Conservation (phyloP, 108 stramenopile species). For the Poteriospumella lacustris region DNA sequence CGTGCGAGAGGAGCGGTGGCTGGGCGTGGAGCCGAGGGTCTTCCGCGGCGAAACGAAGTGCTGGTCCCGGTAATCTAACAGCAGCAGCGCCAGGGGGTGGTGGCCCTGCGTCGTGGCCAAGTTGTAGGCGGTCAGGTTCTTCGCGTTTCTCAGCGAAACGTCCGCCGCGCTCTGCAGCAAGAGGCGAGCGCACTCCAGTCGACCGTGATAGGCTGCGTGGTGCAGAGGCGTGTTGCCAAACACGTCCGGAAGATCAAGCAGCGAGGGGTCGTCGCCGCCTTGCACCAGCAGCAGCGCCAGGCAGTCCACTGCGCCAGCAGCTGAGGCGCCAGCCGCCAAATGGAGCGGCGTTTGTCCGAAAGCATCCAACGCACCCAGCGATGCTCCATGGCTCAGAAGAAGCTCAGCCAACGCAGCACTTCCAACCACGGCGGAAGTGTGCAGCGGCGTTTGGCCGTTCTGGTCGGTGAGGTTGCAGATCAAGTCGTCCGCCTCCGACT, state of each 20-base stretch:
- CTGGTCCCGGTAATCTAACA: background rate
- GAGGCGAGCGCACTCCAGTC: conserved; percentile 3
- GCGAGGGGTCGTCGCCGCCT: conserved; percentile 1
- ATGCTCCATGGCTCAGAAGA: conserved; percentile 8
- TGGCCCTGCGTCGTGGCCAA: background rate
- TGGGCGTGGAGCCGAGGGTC: background rate
- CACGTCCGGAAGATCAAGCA: background rate
- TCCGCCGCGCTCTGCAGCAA: conserved; percentile 16
- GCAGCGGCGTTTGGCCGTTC: conserved; percentile 5
- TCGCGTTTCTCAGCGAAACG: background rate
- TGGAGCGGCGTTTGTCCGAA: conserved; percentile 2
- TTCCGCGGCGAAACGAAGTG: background rate
- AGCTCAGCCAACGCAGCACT: background rate
- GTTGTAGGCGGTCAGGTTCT: background rate
- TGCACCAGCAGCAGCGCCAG: conserved; percentile 12
- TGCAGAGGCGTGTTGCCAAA: conserved; percentile 18
- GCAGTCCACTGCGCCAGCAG: background rate
- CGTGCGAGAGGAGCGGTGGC: background rate
- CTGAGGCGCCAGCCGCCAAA: background rate
- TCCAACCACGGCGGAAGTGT: background rate
- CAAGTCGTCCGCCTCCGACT: conserved; percentile 4
- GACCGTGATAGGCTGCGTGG: conserved; percentile 18
- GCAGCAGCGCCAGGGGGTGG: background rate
- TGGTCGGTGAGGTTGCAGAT: conserved; percentile 12
- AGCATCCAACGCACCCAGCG: background rate